Evolutionary conservation across 345 rosid species (phyloP), one percentile per base, ranked within the genome.

Genomic region (Arabis alpina): DNA sequence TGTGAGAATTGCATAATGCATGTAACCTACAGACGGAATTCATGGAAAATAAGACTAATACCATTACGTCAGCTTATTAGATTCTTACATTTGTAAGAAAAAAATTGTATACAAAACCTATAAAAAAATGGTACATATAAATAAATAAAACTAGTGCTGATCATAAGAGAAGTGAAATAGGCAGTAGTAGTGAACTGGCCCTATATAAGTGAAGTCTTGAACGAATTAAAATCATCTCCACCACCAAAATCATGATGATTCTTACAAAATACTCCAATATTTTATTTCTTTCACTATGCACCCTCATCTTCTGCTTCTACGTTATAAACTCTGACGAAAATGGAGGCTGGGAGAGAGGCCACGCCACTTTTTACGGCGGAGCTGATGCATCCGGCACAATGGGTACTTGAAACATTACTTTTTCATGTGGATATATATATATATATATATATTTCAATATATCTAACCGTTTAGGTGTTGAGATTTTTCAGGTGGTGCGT

Each of bases 401-500:
- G 78, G 78, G 73, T 74, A 67, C 63, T 39, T 64, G 4, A 32
- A 32, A 57, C 36, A 32, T 30, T 30, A 30, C 34, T 5, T 30
- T 30, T 30, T 30, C 34, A 30, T 30, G 34, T 30, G 5, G 34
- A 30, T 30, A 30, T 30, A 30, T 50, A n/a, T n/a, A n/a, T n/a
- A n/a, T n/a, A n/a, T n/a, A n/a, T n/a, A n/a, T n/a, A n/a, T n/a
- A n/a, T 3, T 32, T 8, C 8, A n/a, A 53, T 23, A 55, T 47
- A 39, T 54, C 2, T 53, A 34, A 63, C 2, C 6, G 13, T 8
- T 54, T 0, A 56, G 3, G 24, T 28, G 10, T 56, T 56, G 59
- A 28, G 16, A 25, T 36, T 51, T 54, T 70, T 32, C 43, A 82
- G 85, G 81, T 14, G 85, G 85, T 63, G 83, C 85, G 10, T 82